These are phyloP conservation scores for Trichoderma sp. DNA, from an alignment of 2,329 filamentous ascomycete species.

Conservation along the genomic window DNA sequence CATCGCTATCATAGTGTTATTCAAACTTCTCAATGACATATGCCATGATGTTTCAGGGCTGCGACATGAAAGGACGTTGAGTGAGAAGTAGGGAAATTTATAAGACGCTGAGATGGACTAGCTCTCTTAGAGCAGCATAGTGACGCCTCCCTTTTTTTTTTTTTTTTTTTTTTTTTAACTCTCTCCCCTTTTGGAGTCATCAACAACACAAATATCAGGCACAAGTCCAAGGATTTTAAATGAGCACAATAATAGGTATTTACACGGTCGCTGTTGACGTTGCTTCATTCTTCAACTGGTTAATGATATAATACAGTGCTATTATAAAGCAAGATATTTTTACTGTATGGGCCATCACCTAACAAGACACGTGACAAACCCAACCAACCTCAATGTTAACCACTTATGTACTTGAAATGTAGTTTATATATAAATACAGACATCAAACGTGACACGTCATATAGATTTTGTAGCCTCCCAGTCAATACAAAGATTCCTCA, in stretches of 20 bases:
- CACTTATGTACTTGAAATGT: background rate
- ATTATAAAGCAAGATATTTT: background rate
- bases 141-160: background rate
- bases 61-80: background rate
- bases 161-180: background rate
- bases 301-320: background rate
- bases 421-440: slow-evolving; percentile 18
- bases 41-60: background rate
- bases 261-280: background rate
- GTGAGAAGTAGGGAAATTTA: background rate
- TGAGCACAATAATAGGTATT: background rate
- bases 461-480: slow-evolving; percentile 11
- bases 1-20: slow-evolving; percentile 33
- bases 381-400: background rate
- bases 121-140: background rate
- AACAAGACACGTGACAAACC: background rate
- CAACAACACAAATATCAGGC: background rate
- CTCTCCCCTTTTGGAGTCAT: background rate
- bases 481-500: slow-evolving; percentile 10
- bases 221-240: background rate
- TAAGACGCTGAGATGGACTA: background rate
- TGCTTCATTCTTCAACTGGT: background rate
- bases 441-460: slow-evolving; percentile 11
- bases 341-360: background rate
- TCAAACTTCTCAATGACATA: background rate